phyloP scores from a whole-genome alignment of 2,329 filamentous ascomycete species.

The Ophiostoma ips region DNA sequence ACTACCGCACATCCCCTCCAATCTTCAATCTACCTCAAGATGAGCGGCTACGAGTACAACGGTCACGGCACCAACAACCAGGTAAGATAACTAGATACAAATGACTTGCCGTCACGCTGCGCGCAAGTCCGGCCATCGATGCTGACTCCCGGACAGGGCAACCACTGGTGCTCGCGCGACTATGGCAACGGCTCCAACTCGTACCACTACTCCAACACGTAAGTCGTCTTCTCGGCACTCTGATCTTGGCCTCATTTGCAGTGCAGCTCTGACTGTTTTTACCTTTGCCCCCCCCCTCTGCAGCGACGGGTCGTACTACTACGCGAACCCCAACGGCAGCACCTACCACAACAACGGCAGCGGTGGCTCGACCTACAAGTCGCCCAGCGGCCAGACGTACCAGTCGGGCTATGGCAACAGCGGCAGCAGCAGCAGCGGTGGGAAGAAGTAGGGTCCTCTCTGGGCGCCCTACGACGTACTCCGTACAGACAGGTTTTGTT shows the following conservation, averaged over 20 bases:
- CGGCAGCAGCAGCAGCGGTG: not conserved
- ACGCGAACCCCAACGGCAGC: conserved; percentile 53
- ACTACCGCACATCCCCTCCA: no score
- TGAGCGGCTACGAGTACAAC: conserved; percentile 28
- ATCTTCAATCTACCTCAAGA: not conserved
- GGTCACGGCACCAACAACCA: conserved; percentile 48
- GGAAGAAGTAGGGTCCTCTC: not conserved
- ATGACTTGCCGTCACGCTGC: not conserved
- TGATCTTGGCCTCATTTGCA: not conserved
- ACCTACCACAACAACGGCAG: conserved; percentile 52
- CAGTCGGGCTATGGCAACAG: conserved; percentile 15
- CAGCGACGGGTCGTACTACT: conserved; percentile 54
- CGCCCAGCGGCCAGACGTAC: conserved; percentile 30
- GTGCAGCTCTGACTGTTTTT: not conserved
- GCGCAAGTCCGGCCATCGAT: no score
- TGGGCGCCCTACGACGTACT: no score
- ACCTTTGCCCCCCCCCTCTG: no score
- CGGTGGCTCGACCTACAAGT: conserved; percentile 46
- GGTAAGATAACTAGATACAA: conserved; percentile 24
- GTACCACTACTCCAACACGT: conserved; percentile 57
- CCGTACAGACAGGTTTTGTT: no score
- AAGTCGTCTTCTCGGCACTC: conserved; percentile 15
- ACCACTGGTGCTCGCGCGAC: conserved; percentile 52
- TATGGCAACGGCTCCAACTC: conserved; percentile 48
- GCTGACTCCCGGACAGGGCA: conserved; percentile 37